Percentiles rank a stretch among this genome's conserved stretches.
phyloP scores from a whole-genome alignment of 225 moss, liverwort and hornwort genomes.

The Physcomitrium patens region DNA sequence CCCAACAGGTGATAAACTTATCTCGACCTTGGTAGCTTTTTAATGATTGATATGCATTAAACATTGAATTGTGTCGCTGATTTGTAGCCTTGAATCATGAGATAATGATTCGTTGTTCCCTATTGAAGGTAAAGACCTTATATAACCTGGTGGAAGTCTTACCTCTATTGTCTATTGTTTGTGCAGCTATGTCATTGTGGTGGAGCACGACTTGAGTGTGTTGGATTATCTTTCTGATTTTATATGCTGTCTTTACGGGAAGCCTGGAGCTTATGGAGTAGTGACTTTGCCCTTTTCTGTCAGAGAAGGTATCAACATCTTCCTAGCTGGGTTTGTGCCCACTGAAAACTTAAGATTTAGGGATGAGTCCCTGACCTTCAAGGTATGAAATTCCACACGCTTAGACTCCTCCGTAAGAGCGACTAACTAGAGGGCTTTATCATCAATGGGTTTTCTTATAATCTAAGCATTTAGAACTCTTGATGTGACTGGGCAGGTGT shows the following conservation, averaged over 20 bases:
- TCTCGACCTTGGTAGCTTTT: no score
- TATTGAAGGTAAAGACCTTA: no score
- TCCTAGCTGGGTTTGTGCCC: conserved; percentile 95
- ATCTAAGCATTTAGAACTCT: no score
- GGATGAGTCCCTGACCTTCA: conserved; percentile 95
- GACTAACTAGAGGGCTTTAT: background rate
- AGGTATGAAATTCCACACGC: conserved; percentile 46
- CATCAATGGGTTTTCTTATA: background rate
- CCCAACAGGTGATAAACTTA: conserved; percentile 72
- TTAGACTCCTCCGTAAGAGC: background rate
- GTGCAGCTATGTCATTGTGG: conserved; percentile 94
- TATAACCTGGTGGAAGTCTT: no score
- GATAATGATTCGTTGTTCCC: no score
- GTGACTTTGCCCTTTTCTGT: conserved; percentile 96
- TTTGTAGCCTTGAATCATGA: background rate
- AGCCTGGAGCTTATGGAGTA: conserved; percentile 97
- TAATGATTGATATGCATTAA: no score
- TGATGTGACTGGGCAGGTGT: no score
- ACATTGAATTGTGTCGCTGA: background rate
- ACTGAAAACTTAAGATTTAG: conserved; percentile 96
- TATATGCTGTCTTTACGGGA: conserved; percentile 96
- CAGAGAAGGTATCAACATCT: conserved; percentile 95
- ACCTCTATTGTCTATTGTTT: background rate
- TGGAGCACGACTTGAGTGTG: conserved; percentile 99
- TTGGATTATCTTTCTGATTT: conserved; percentile 96